Conservation (phyloP, 306 rosid genomes). For the Elaeagnus macrophylla region DNA sequence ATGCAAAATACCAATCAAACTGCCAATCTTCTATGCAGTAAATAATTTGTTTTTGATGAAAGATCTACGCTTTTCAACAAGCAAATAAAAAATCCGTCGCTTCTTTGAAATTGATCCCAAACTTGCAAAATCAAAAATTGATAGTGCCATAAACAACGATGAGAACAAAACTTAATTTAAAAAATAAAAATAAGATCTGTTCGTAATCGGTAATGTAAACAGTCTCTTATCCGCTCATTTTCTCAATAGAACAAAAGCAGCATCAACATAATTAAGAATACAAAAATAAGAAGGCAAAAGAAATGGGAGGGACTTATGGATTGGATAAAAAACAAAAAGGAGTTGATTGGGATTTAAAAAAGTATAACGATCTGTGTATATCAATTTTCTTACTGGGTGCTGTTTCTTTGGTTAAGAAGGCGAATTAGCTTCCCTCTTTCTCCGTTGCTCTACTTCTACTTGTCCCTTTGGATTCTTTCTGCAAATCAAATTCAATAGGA, state of each 20-base stretch:
- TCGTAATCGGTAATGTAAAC: neutral
- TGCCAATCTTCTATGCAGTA: no score
- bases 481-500: no score
- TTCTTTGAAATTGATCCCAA: no score
- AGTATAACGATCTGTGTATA: conserved; percentile 23
- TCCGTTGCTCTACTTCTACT: conserved; percentile 6
- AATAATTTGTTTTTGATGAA: no score
- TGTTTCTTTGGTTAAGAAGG: conserved; percentile 6
- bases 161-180: no score
- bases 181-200: no score
- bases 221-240: neutral
- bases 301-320: conserved; percentile 47
- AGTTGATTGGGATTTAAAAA: conserved; percentile 37
- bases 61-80: no score
- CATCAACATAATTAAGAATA: neutral
- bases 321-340: conserved; percentile 49
- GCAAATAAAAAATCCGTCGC: no score
- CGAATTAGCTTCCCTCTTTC: conserved; percentile 11
- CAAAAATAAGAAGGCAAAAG: conserved; percentile 20
- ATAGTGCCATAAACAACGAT: no score
- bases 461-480: conserved; percentile 48
- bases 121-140: no score
- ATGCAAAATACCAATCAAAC: no score
- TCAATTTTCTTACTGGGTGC: conserved; percentile 19
- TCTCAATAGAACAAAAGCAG: neutral